Evolutionary conservation across 2,329 filamentous ascomycete species (phyloP).

Genomic region (Diaporthe citri): DNA sequence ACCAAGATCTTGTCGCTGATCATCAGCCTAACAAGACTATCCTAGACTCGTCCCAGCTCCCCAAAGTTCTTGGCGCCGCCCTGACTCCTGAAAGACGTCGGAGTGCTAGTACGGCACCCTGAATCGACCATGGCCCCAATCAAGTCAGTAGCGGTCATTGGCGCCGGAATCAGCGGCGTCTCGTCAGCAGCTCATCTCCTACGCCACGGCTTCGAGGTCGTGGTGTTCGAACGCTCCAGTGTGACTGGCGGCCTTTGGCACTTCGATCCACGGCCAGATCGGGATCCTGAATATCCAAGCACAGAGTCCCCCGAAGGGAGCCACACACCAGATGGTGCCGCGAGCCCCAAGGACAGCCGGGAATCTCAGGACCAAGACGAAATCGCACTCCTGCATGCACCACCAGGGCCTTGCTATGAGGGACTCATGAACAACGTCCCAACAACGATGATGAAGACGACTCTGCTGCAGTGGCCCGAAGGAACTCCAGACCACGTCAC

Average conservation of each 20-base stretch:
- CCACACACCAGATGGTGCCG: neutral
- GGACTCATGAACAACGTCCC: constrained; percentile 82
- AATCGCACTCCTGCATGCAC: constrained; percentile 47
- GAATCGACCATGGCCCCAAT: constrained; percentile 31
- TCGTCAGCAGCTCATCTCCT: constrained; percentile 53
- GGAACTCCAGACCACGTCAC: constrained; percentile 71
- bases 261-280: constrained; percentile 49
- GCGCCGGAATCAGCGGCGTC: constrained; percentile 57
- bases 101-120: too few species aligned
- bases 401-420: constrained; percentile 67
- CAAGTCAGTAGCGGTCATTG: constrained; percentile 53
- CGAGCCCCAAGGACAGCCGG: neutral
- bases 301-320: constrained; percentile 42
- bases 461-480: constrained; percentile 65
- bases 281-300: constrained; percentile 51
- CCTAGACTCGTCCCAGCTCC: too few species aligned
- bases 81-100: neutral
- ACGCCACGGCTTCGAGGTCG: constrained; percentile 51
- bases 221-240: constrained; percentile 53
- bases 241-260: constrained; percentile 55
- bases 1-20: neutral
- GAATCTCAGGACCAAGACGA: neutral
- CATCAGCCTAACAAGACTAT: neutral
- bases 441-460: constrained; percentile 62
- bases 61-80: neutral